These are phyloP conservation scores for Parietichytrium sp. DNA, from an alignment of 108 stramenopile genomes.

Conservation along the genomic window DNA sequence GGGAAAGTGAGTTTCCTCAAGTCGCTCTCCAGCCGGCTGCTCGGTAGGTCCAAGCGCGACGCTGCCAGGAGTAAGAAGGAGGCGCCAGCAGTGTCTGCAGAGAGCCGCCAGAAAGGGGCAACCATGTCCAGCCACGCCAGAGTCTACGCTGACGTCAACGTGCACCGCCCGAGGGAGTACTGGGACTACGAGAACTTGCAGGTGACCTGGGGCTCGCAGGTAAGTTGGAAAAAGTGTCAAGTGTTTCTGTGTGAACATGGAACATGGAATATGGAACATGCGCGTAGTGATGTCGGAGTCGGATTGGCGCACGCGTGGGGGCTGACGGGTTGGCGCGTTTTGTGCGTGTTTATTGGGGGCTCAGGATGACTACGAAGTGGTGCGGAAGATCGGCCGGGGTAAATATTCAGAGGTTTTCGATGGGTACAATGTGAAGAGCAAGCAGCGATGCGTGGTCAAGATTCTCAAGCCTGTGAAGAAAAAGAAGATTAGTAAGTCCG, in stretches of 20 bases:
- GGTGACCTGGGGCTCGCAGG: slow-evolving; percentile 90
- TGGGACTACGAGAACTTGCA: slow-evolving; percentile 99
- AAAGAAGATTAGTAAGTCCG: slow-evolving; percentile 99
- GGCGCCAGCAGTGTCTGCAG: too few relatives aligned
- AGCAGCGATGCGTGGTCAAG: slow-evolving; percentile 97
- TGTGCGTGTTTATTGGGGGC: too few relatives aligned
- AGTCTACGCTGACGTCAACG: slow-evolving; percentile 97
- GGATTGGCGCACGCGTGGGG: too few relatives aligned
- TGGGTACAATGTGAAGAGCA: slow-evolving; percentile 88
- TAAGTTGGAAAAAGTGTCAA: background rate
- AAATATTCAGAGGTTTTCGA: slow-evolving; percentile 99
- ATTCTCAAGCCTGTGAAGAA: slow-evolving; percentile 99
- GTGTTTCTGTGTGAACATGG: background rate
- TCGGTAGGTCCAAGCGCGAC: too few relatives aligned
- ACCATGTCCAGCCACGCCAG: slow-evolving; percentile 47
- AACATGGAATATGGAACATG: too few relatives aligned
- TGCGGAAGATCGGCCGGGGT: slow-evolving; percentile 97
- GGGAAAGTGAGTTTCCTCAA: too few relatives aligned
- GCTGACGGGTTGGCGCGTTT: too few relatives aligned
- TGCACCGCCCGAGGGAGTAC: slow-evolving; percentile 92
- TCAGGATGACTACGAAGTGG: slow-evolving; percentile 98
- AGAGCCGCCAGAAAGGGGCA: too few relatives aligned
- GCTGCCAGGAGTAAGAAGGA: too few relatives aligned
- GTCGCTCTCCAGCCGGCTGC: too few relatives aligned
- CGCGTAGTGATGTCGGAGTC: too few relatives aligned